phyloP scores from a whole-genome alignment of 345 rosid species.

The Salix viminalis region DNA sequence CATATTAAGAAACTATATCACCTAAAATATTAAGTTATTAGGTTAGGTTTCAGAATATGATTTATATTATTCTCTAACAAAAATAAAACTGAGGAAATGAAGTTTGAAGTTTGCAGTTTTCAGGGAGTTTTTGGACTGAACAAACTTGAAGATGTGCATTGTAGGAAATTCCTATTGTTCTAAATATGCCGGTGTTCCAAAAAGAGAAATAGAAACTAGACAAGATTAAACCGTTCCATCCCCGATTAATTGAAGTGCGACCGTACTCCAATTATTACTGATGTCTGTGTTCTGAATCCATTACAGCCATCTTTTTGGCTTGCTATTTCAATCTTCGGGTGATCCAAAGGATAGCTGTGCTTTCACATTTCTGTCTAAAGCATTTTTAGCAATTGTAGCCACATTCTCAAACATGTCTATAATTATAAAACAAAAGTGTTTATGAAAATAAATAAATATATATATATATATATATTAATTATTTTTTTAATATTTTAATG shows the following conservation, averaged over 20 bases:
- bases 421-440: too few species aligned
- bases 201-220: background rate
- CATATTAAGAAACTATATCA: too few species aligned
- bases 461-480: too few species aligned
- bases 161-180: background rate
- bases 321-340: background rate
- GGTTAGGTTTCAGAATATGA: accelerated
- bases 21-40: too few species aligned
- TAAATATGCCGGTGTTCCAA: background rate
- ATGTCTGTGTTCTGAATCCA: background rate
- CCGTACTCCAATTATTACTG: background rate
- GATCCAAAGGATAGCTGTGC: background rate
- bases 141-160: background rate
- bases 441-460: too few species aligned
- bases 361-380: background rate
- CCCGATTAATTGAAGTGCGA: too few species aligned
- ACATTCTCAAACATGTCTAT: background rate
- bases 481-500: too few species aligned
- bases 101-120: too few species aligned
- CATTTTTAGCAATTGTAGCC: background rate
- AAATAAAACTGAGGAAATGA: background rate
- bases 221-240: background rate
- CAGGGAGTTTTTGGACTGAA: background rate
- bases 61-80: too few species aligned
- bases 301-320: background rate